Conservation (phyloP, 202 grass and related monocot genomes). For the Zizania palustris region DNA sequence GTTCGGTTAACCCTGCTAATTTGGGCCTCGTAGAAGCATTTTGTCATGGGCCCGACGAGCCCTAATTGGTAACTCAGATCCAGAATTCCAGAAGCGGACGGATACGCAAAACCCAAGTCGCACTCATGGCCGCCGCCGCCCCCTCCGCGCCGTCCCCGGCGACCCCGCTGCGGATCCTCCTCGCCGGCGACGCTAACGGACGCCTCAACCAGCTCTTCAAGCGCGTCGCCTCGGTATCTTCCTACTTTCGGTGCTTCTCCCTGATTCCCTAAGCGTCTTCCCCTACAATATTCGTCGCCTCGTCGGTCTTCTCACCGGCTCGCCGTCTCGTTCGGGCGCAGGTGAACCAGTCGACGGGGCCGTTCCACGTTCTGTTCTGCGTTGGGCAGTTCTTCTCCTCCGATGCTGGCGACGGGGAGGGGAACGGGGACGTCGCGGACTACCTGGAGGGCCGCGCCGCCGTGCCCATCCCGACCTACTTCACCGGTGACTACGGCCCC, state of each 20-base stretch:
- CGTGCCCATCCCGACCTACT: constrained; percentile 90
- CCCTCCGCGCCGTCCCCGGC: constrained; percentile 45
- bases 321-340: background rate
- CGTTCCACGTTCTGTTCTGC: constrained; percentile 83
- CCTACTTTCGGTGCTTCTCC: background rate
- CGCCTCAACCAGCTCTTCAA: constrained; percentile 88
- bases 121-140: constrained; percentile 48
- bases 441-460: constrained; percentile 72
- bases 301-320: background rate
- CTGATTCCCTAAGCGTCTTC: background rate
- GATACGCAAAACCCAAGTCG: constrained; percentile 2
- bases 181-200: constrained; percentile 78
- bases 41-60: no score
- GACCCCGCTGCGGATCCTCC: constrained; percentile 69
- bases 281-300: background rate
- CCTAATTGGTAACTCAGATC: background rate
- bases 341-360: constrained; percentile 85
- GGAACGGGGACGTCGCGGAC: constrained; percentile 50
- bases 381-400: constrained; percentile 88
- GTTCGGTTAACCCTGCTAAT: no score
- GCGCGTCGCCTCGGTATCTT: constrained; percentile 69
- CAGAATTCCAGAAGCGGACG: background rate
- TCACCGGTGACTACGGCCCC: constrained; percentile 79
- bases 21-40: no score
- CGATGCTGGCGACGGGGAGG: constrained; percentile 29